A percentile compares a stretch with the other conserved stretches of the same genome.
These are phyloP conservation scores for Cystobasidium ongulense DNA, from an alignment of 768 basidiomycete genomes.

Conservation along the genomic window DNA sequence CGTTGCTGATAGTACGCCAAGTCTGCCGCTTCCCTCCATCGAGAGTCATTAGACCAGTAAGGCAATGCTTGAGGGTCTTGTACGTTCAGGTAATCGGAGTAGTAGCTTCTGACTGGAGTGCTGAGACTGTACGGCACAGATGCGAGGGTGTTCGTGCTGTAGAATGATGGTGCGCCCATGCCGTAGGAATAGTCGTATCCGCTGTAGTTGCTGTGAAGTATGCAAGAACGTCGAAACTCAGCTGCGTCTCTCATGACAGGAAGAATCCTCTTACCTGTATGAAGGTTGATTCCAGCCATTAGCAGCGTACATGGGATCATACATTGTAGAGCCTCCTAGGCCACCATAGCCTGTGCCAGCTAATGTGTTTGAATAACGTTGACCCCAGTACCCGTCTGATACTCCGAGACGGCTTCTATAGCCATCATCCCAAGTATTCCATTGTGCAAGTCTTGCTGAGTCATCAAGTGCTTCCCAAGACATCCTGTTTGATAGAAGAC, in stretches of 20 bases:
- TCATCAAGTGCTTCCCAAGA: slow-evolving; percentile 21
- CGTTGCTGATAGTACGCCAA: slow-evolving; percentile 26
- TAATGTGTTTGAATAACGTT: neutral
- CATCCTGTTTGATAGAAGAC: neutral
- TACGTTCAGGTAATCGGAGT: neutral
- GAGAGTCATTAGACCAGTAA: slow-evolving; percentile 8
- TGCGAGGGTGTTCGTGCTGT: neutral
- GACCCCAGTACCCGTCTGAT: slow-evolving; percentile 13
- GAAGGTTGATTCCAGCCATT: slow-evolving; percentile 1
- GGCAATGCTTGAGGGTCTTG: neutral
- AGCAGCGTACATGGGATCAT: slow-evolving; percentile 23
- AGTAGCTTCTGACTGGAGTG: neutral
- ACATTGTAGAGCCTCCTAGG: neutral
- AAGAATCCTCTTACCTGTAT: neutral
- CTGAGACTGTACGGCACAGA: neutral
- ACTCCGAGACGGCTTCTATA: slow-evolving; percentile 19
- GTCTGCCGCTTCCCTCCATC: slow-evolving; percentile 25
- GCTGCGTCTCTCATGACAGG: too few relatives aligned
- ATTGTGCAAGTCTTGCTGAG: neutral
- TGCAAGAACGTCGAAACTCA: neutral
- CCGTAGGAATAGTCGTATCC: slow-evolving; percentile 3
- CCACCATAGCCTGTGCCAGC: neutral
- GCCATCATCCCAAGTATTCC: slow-evolving; percentile 10
- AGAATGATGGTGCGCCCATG: slow-evolving; percentile 15
- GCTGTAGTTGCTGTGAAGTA: neutral